Evolutionary conservation across 768 basidiomycete species (phyloP).

Genomic region (Mycena latifolia): DNA sequence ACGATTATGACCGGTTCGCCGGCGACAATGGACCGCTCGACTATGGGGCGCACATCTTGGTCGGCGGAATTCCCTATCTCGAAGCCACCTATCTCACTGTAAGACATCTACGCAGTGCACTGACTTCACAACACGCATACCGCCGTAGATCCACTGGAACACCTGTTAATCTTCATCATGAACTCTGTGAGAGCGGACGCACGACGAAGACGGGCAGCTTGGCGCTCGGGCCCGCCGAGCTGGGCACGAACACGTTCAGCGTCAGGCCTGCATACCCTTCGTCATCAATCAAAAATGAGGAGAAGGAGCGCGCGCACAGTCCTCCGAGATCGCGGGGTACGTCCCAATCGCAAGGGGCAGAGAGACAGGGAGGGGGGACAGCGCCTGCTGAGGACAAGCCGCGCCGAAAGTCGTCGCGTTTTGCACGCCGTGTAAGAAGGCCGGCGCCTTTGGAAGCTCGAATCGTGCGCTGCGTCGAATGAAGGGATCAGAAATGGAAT

Average conservation of each 20-base stretch:
- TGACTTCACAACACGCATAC: constrained; percentile 4
- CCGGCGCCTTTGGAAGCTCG: constrained; percentile 44
- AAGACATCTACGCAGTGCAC: too few relatives aligned
- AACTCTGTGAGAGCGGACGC: neutral
- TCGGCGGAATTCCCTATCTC: constrained; percentile 15
- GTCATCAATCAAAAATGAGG: neutral
- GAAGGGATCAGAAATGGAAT: too few relatives aligned
- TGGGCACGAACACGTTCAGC: too few relatives aligned
- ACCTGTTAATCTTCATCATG: too few relatives aligned
- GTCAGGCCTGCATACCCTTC: constrained; percentile 9
- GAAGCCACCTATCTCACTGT: too few relatives aligned
- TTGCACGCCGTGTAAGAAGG: constrained; percentile 45
- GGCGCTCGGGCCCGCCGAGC: neutral
- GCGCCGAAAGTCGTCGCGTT: constrained; percentile 51
- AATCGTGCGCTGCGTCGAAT: too few relatives aligned
- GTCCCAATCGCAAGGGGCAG: too few relatives aligned
- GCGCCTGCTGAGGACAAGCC: constrained; percentile 42
- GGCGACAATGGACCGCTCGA: neutral
- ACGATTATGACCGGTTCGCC: constrained; percentile 7
- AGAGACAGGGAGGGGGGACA: neutral
- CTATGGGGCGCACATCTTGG: neutral
- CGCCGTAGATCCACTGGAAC: constrained; percentile 23
- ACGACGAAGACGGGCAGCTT: constrained; percentile 31
- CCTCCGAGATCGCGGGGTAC: constrained; percentile 12
- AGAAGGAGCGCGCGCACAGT: constrained; percentile 4